These are phyloP conservation scores for Tylopilus cervinicoccineus DNA, from an alignment of 768 basidiomycete species.

Conservation along the genomic window DNA sequence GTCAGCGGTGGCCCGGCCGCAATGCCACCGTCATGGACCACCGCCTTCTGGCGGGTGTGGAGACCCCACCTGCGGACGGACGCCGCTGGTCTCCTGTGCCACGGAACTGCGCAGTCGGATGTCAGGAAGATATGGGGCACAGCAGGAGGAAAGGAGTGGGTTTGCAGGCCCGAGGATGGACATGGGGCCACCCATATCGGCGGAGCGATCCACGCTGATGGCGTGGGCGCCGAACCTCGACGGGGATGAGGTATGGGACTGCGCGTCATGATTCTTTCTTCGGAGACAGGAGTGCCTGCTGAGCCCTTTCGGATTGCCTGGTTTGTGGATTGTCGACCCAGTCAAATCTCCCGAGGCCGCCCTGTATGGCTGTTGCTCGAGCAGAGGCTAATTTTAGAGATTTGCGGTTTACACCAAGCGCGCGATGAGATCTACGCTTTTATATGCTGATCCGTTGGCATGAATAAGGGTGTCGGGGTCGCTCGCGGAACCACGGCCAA, in stretches of 20 bases:
- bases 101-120: slow-evolving; percentile 25
- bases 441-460: slow-evolving; percentile 23
- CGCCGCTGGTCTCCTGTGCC: slow-evolving; percentile 1
- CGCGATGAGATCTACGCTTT: slow-evolving; percentile 28
- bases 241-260: slow-evolving; percentile 22
- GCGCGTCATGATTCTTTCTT: slow-evolving; percentile 11
- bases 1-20: slow-evolving; percentile 28
- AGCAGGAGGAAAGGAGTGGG: slow-evolving; percentile 19
- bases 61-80: slow-evolving; percentile 6
- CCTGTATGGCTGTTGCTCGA: slow-evolving; percentile 18
- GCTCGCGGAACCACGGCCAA: slow-evolving; percentile 8
- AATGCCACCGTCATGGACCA: slow-evolving; percentile 43
- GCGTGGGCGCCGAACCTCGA: slow-evolving; percentile 24
- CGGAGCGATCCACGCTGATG: slow-evolving; percentile 45
- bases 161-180: slow-evolving; percentile 2
- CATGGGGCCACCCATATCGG: slow-evolving; percentile 34
- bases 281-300: slow-evolving; percentile 10
- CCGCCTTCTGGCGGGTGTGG: slow-evolving; percentile 10
- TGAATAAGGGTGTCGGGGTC: slow-evolving; percentile 11
- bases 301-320: slow-evolving; percentile 17
- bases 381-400: slow-evolving; percentile 21
- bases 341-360: slow-evolving; percentile 19
- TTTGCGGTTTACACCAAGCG: slow-evolving; percentile 6
- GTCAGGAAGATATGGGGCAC: slow-evolving; percentile 36
- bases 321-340: slow-evolving; percentile 13